Conservation (phyloP, 164 flowering plant genomes). For the Kingdonia uniflora region DNA sequence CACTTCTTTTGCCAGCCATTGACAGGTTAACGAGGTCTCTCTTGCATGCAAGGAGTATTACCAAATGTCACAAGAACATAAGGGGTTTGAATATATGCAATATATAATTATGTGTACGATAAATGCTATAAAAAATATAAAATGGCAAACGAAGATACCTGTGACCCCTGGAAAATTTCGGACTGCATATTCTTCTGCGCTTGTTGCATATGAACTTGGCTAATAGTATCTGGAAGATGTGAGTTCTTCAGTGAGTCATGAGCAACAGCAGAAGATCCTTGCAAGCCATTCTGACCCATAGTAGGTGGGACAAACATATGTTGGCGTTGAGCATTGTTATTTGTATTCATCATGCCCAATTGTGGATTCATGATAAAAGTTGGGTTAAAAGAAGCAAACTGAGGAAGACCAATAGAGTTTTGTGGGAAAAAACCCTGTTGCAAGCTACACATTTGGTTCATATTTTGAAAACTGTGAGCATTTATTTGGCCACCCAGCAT, state of each 20-base stretch:
- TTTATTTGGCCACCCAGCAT: slow-evolving; percentile 4
- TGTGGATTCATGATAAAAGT: slow-evolving; percentile 9
- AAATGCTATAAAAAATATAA: background rate
- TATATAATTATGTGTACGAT: background rate
- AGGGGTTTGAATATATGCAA: background rate
- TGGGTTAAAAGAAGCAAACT: background rate
- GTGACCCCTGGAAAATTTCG: background rate
- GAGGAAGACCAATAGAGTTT: slow-evolving; percentile 3
- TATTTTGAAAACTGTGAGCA: slow-evolving; percentile 1
- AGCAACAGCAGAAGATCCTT: background rate
- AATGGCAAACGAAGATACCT: slow-evolving; percentile 4
- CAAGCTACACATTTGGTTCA: slow-evolving; percentile 8
- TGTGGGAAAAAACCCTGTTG: slow-evolving; percentile 5
- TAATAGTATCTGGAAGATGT: background rate
- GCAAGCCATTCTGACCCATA: slow-evolving; percentile 1
- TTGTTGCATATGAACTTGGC: slow-evolving; percentile 8
- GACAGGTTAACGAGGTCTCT: no score
- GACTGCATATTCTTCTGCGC: slow-evolving; percentile 7
- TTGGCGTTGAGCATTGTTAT: background rate
- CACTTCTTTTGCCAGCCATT: no score
- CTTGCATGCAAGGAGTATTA: no score
- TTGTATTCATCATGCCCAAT: slow-evolving; percentile 6
- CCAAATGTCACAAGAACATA: no score
- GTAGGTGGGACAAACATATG: slow-evolving; percentile 2
- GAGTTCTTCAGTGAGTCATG: slow-evolving; percentile 1